phyloP scores from a whole-genome alignment of 2,329 filamentous ascomycete genomes.

The Leptographium procerum region DNA sequence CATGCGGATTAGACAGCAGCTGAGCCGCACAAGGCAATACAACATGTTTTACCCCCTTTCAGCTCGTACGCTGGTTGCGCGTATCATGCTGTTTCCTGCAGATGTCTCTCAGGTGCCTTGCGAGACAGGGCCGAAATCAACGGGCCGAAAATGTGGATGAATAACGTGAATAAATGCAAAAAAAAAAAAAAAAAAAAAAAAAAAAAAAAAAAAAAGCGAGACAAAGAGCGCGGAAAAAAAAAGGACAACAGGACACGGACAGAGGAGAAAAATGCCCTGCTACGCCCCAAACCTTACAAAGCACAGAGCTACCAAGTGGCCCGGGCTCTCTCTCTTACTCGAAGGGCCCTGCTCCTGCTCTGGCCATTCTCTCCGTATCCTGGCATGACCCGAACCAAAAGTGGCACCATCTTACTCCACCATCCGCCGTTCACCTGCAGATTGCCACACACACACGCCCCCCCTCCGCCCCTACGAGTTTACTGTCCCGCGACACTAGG shows the following conservation, averaged over 20 bases:
- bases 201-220: neutral
- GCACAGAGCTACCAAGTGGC: neutral
- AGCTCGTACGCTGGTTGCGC: neutral
- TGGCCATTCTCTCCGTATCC: slow-evolving; percentile 9
- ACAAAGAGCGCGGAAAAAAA: neutral
- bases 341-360: neutral
- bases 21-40: neutral
- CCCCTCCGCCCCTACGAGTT: no score
- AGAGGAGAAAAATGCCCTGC: neutral
- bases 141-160: neutral
- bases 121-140: neutral
- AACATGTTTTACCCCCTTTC: neutral
- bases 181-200: neutral
- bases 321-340: neutral
- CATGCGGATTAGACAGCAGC: neutral
- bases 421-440: slow-evolving; percentile 5
- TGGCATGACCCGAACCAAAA: slow-evolving; percentile 12
- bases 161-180: neutral
- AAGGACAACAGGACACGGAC: neutral
- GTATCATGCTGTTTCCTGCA: neutral
- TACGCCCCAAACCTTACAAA: neutral
- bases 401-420: slow-evolving; percentile 12
- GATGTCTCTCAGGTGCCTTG: neutral
- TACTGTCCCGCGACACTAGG: neutral
- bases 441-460: neutral